Percentiles rank a stretch among this genome's conserved stretches.
Conservation (phyloP, 75 land plant species). For the Pseudotsuga menziesii region DNA sequence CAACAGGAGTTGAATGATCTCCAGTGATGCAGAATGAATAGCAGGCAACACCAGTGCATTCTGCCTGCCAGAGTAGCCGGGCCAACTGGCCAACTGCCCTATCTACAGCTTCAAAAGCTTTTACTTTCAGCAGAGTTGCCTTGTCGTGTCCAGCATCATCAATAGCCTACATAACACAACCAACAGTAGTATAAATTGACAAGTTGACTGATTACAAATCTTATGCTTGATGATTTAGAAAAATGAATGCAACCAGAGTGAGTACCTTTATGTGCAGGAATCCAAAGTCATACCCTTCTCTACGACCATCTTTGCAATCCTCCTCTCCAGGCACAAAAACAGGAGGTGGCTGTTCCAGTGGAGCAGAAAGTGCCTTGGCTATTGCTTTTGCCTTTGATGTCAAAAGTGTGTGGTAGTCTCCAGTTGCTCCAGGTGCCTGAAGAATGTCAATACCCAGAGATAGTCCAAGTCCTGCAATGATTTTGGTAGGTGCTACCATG, state of each 20-base stretch:
- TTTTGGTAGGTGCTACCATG: conserved; percentile 99
- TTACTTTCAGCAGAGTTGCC: conserved; percentile 73
- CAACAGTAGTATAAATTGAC: background rate
- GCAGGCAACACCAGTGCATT: conserved; percentile 46
- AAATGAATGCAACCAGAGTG: background rate
- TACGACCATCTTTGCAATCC: conserved; percentile 57
- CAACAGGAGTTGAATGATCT: conserved; percentile 98
- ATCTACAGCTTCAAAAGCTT: conserved; percentile 91
- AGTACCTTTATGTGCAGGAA: conserved; percentile 94
- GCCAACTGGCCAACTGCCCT: conserved; percentile 79
- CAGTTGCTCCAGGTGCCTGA: conserved; percentile 98
- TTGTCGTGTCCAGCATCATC: conserved; percentile 99
- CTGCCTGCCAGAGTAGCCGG: conserved; percentile 84
- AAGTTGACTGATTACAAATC: background rate
- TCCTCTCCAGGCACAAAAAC: conserved; percentile 95
- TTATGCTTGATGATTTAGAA: background rate
- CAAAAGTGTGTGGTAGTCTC: conserved; percentile 90
- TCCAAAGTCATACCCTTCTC: conserved; percentile 95
- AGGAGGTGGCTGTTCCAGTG: conserved; percentile 54
- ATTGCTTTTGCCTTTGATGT: conserved; percentile 93
- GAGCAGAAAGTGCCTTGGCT: conserved; percentile 88
- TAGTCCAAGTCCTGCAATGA: conserved; percentile 92
- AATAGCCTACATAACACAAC: conserved; percentile 61
- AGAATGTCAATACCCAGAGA: conserved; percentile 97
- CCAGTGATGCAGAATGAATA: conserved; percentile 91